Percentiles rank a stretch among this genome's conserved stretches.
Evolutionary conservation across 305 asterid genomes (phyloP).

Genomic region (Fraxinus floribunda): DNA sequence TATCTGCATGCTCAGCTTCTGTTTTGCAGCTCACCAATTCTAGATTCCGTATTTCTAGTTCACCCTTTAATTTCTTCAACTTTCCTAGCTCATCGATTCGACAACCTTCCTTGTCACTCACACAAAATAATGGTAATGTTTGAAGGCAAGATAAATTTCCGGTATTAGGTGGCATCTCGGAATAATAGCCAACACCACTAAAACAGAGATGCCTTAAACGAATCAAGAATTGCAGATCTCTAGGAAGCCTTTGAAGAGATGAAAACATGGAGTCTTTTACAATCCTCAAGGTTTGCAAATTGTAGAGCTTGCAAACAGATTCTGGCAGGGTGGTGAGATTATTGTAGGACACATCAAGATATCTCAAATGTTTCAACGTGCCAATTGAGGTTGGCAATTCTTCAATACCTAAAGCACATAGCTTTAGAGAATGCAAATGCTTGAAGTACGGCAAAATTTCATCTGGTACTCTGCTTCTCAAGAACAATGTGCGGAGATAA

Average conservation of each 20-base stretch:
- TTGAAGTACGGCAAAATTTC: background rate
- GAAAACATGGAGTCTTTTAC: rapidly evolving
- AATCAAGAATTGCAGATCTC: background rate
- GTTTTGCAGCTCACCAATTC: slow-evolving; percentile 13
- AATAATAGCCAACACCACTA: rapidly evolving
- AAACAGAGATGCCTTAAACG: slow-evolving; percentile 24
- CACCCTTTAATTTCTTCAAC: slow-evolving; percentile 16
- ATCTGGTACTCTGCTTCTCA: background rate
- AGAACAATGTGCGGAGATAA: background rate
- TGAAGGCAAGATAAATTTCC: slow-evolving; percentile 29
- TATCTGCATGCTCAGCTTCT: slow-evolving; percentile 20
- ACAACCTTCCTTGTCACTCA: slow-evolving; percentile 9
- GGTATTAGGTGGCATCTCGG: slow-evolving; percentile 13
- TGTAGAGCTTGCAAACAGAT: slow-evolving; percentile 11
- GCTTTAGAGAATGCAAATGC: background rate
- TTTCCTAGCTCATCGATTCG: slow-evolving; percentile 11
- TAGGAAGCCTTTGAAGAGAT: background rate
- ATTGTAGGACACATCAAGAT: slow-evolving; percentile 16
- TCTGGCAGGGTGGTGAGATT: background rate
- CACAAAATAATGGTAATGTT: background rate
- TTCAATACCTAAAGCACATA: background rate
- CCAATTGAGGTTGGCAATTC: background rate
- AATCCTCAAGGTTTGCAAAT: slow-evolving; percentile 30
- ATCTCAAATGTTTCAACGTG: slow-evolving; percentile 14
- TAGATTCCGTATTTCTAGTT: background rate